Percentiles rank a stretch among this genome's conserved stretches.
phyloP scores from a whole-genome alignment of 495 filamentous ascomycete species.

The Acidomyces sp. region DNA sequence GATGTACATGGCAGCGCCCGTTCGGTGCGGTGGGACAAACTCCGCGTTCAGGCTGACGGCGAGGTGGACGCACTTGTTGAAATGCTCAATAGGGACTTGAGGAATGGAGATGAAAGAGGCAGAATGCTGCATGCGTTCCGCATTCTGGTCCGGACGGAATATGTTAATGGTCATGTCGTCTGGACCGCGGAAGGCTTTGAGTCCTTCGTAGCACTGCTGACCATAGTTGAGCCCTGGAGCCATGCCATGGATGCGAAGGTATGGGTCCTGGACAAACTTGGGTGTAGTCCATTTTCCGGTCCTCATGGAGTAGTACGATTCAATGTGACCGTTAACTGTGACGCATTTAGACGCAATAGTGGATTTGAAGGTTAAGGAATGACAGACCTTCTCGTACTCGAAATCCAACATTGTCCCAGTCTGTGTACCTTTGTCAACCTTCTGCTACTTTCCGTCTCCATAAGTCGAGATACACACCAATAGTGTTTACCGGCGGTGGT shows the following conservation, averaged over 20 bases:
- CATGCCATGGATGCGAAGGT: constrained; percentile 33
- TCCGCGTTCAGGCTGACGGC: constrained; percentile 33
- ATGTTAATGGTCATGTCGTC: constrained; percentile 28
- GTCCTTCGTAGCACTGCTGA: constrained; percentile 30
- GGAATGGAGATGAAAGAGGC: constrained; percentile 31
- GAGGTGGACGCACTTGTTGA: constrained; percentile 27
- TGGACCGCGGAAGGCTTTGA: constrained; percentile 30
- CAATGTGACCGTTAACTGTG: constrained; percentile 37
- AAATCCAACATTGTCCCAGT: constrained; percentile 89
- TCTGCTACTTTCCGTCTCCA: background rate
- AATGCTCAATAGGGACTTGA: constrained; percentile 28
- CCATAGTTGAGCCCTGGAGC: constrained; percentile 37
- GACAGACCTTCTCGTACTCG: constrained; percentile 67
- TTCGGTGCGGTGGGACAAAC: constrained; percentile 32
- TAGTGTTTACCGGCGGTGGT: constrained; percentile 65
- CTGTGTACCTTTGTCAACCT: constrained; percentile 28
- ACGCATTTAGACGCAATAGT: background rate
- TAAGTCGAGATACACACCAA: constrained; percentile 35
- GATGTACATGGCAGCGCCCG: constrained; percentile 33
- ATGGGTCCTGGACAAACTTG: constrained; percentile 32
- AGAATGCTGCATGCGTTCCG: constrained; percentile 27
- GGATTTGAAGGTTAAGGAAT: background rate
- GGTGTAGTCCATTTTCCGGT: constrained; percentile 32
- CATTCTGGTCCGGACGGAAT: constrained; percentile 32
- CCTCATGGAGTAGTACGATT: constrained; percentile 26